Evolutionary conservation across 2,329 filamentous ascomycete genomes (phyloP).

Genomic region (Didymella exigua): DNA sequence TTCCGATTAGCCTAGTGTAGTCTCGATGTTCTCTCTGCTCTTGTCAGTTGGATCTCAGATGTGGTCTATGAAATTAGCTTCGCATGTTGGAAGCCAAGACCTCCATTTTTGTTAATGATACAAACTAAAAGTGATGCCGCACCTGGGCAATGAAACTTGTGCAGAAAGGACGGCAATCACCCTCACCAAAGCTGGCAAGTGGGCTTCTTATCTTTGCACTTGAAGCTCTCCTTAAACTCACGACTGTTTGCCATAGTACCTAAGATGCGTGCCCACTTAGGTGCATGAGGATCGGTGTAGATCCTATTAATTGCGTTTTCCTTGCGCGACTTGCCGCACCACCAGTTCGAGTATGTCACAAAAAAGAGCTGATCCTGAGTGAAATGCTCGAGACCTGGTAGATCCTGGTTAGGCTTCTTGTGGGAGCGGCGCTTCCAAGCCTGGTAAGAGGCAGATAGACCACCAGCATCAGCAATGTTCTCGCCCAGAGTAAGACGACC

Average conservation of each 20-base stretch:
- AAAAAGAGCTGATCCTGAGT: slow-evolving; percentile 74
- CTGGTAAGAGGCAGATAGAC: slow-evolving; percentile 65
- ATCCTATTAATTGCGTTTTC: slow-evolving; percentile 63
- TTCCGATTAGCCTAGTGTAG: neutral
- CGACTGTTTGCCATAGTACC: slow-evolving; percentile 71
- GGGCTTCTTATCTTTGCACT: slow-evolving; percentile 68
- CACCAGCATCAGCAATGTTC: slow-evolving; percentile 74
- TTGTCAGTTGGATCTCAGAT: neutral
- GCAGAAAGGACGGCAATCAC: neutral
- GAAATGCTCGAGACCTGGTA: slow-evolving; percentile 64
- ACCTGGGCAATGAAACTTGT: neutral
- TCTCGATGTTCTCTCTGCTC: neutral
- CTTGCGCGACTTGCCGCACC: slow-evolving; percentile 69
- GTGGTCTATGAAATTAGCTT: too few species aligned
- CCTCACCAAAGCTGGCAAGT: slow-evolving; percentile 72
- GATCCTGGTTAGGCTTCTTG: slow-evolving; percentile 54
- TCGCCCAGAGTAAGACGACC: slow-evolving; percentile 69
- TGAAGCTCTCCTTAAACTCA: slow-evolving; percentile 70
- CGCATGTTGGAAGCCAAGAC: neutral
- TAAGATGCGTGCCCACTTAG: slow-evolving; percentile 62
- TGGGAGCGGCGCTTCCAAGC: slow-evolving; percentile 68
- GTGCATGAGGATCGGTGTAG: slow-evolving; percentile 69
- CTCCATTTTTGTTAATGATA: neutral
- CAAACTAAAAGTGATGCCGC: neutral
- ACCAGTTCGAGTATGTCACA: slow-evolving; percentile 67